Evolutionary conservation across 495 filamentous ascomycete genomes (phyloP).

Genomic region (Aspergillus hancockii): DNA sequence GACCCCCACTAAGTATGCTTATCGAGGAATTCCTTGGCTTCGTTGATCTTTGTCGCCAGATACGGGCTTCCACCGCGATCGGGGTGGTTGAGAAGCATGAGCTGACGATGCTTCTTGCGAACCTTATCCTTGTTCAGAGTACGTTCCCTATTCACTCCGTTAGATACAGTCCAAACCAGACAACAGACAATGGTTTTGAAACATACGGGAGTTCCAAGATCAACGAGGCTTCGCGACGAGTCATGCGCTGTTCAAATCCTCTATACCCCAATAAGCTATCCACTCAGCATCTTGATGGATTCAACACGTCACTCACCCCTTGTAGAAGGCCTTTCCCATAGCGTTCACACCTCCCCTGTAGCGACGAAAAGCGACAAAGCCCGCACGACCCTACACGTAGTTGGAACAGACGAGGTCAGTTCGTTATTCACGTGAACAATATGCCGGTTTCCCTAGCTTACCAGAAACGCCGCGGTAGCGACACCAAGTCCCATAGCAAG

Average conservation of each 20-base stretch:
- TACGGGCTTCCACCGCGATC: constrained; percentile 97
- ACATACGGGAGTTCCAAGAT: constrained; percentile 88
- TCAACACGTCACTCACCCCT: constrained; percentile 56
- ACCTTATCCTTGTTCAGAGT: constrained; percentile 86
- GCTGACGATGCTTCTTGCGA: constrained; percentile 90
- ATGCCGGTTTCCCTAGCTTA: constrained; percentile 38
- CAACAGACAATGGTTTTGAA: constrained; percentile 7
- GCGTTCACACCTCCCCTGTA: constrained; percentile 74
- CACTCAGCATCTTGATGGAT: not conserved
- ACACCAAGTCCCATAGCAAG: constrained; percentile 79
- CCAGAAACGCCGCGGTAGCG: constrained; percentile 74
- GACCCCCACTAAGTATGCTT: constrained; percentile 52
- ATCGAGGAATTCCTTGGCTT: constrained; percentile 95
- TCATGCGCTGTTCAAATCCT: constrained; percentile 95
- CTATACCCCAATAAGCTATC: constrained; percentile 29
- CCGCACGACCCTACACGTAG: constrained; percentile 75
- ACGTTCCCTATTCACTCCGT: constrained; percentile 63
- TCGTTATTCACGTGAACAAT: not conserved
- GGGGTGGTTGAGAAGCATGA: constrained; percentile 98
- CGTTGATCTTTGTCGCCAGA: constrained; percentile 94
- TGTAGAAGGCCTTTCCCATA: constrained; percentile 91
- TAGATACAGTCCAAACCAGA: constrained; percentile 13
- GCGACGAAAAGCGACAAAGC: constrained; percentile 81
- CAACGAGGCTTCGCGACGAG: constrained; percentile 81
- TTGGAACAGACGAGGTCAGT: constrained; percentile 18